These are phyloP conservation scores for Pseudogymnoascus destructans DNA, from an alignment of 2,329 filamentous ascomycete species.

Conservation along the genomic window DNA sequence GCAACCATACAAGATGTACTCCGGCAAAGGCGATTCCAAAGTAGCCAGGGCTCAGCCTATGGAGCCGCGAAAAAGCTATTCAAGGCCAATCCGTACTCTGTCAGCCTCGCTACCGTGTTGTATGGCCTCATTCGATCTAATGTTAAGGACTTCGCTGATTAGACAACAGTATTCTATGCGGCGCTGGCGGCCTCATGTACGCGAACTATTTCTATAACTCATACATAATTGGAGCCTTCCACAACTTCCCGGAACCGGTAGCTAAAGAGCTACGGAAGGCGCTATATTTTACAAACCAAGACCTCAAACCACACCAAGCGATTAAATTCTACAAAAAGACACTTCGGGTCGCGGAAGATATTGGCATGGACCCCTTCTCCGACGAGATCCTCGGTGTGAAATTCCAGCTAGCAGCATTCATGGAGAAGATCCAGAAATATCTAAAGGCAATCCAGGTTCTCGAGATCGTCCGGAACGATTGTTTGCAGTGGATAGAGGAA, in stretches of 20 bases:
- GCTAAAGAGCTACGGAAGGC: conserved; percentile 70
- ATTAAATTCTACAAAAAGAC: conserved; percentile 75
- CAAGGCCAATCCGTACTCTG: conserved; percentile 21
- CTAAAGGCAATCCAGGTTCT: conserved; percentile 62
- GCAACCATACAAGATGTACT: background rate
- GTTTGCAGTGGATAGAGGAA: conserved; percentile 44
- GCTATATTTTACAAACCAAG: conserved; percentile 72
- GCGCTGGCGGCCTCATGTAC: conserved; percentile 20
- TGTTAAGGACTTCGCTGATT: conserved; percentile 1
- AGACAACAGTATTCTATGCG: conserved; percentile 19
- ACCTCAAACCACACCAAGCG: conserved; percentile 61
- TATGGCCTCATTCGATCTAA: conserved; percentile 12
- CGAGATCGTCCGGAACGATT: conserved; percentile 62
- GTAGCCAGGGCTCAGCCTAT: background rate
- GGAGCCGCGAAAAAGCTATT: conserved; percentile 19
- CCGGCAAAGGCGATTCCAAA: background rate
- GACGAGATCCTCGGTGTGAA: conserved; percentile 86
- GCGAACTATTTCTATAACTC: conserved; percentile 23
- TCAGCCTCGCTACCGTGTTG: conserved; percentile 20
- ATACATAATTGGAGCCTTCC: conserved; percentile 31
- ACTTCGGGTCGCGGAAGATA: conserved; percentile 56
- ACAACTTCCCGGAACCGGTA: conserved; percentile 53
- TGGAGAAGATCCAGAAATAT: conserved; percentile 64
- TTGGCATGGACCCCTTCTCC: conserved; percentile 75
- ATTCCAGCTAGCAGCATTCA: conserved; percentile 64